These are phyloP conservation scores for Suhomyces vadensis DNA, from an alignment of 805 yeast genomes.

Conservation along the genomic window DNA sequence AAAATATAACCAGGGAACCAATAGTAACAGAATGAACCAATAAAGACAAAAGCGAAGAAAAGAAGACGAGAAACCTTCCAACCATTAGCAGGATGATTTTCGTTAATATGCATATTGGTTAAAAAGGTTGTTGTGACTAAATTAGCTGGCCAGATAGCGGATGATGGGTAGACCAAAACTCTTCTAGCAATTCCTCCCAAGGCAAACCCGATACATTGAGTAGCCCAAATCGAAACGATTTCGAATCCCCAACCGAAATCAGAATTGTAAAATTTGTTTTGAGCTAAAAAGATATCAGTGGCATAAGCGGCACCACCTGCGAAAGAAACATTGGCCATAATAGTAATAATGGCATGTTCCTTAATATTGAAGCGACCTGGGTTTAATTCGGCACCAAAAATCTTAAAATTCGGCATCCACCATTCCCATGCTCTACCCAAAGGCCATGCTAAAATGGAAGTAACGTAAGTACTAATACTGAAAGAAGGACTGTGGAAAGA, in stretches of 20 bases:
- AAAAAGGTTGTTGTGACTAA: constrained; percentile 59
- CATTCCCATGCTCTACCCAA: constrained; percentile 53
- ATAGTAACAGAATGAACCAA: constrained; percentile 20
- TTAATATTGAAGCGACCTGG: constrained; percentile 65
- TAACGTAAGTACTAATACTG: constrained; percentile 50
- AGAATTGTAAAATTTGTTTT: constrained; percentile 47
- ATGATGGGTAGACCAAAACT: constrained; percentile 60
- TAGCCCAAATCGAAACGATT: constrained; percentile 51
- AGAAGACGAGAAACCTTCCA: constrained; percentile 52
- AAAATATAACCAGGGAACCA: constrained; percentile 63
- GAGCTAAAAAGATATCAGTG: constrained; percentile 56
- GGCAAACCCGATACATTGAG: constrained; percentile 68
- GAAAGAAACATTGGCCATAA: constrained; percentile 50
- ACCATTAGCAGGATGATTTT: constrained; percentile 56
- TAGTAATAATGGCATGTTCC: constrained; percentile 58
- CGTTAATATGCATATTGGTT: constrained; percentile 52
- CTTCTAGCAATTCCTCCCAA: constrained; percentile 63
- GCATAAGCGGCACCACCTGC: constrained; percentile 52
- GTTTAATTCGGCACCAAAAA: constrained; percentile 42
- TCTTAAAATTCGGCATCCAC: constrained; percentile 35
- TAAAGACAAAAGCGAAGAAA: constrained; percentile 18
- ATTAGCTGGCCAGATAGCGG: constrained; percentile 72
- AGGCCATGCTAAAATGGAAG: constrained; percentile 63
- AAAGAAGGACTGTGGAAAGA: constrained; percentile 57
- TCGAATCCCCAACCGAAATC: constrained; percentile 56